Base-by-base conservation (phyloP, 495 filamentous ascomycete genomes). In the Cudoniella acicularis region DNA sequence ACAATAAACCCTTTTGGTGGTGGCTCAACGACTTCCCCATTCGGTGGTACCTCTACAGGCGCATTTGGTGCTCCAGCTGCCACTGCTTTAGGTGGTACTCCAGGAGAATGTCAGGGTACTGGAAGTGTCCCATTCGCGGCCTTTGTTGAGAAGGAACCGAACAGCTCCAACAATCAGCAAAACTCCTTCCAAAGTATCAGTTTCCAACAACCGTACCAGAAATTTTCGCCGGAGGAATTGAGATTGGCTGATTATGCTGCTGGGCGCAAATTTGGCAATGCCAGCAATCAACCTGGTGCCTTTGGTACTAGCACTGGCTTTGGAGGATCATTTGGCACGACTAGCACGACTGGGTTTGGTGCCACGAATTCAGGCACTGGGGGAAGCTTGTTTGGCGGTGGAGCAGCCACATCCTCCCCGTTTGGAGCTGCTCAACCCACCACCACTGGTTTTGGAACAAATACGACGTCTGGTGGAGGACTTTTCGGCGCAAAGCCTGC, bases 221-320 rank as follows among this genome's bases (percentile, higher is more conserved):
- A 91, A 60, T 96, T 83, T 72, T 96, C 91, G 3, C 83, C 89
- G 36, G 94, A 98, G 70, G 94, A 98, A 71, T 73, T 98, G 47
- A 83, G 94, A 67, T 71, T 96, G 55, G 90, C 82, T 30, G 94
- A 98, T 73, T 98, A 98, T 72, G 82, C 85, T 54, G 86, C 90
- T 76, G 94, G 94, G 22, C 83, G 94, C 56, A 84, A 86, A 36
- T 88, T 78, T 63, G 94, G 91, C 8, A 93, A 90, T 63, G 78
- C 81, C 20, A 89, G 88, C 56, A 90, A 90, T 50, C 87, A 90
- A 67, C 81, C 87, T 43, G 91, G 90, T 27, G 89, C 87, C 3
- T 98, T 98, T 67, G 94, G 94, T 6, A n/a, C 43, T 70, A 74
- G 71, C 57, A 84, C 83, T 24, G 77, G 79, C 20, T 90, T 90